Conservation (phyloP, 768 basidiomycete species). For the Lentinula guzmanii region DNA sequence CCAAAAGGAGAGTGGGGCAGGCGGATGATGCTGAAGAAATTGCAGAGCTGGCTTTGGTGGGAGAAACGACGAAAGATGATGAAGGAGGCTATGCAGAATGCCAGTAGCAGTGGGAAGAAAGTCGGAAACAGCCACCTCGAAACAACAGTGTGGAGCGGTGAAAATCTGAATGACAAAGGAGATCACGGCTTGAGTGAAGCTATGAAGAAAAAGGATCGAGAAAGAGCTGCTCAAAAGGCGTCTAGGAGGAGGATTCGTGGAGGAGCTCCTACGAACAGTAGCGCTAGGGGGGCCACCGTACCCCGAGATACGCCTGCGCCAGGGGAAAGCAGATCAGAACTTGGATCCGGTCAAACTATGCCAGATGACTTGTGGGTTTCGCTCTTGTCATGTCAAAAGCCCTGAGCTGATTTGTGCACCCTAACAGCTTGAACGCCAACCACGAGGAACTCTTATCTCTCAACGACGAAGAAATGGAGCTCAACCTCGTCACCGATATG, state of each 20-base stretch:
- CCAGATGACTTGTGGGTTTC: background rate
- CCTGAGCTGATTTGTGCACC: background rate
- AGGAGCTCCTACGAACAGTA: constrained; percentile 42
- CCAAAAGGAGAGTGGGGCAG: constrained; percentile 61
- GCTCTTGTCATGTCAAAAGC: background rate
- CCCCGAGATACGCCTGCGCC: constrained; percentile 3
- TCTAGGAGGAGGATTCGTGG: constrained; percentile 75
- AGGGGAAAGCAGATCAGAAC: background rate
- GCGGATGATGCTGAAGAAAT: constrained; percentile 73
- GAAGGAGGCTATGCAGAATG: constrained; percentile 13
- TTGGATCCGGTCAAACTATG: background rate
- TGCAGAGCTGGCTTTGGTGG: constrained; percentile 76
- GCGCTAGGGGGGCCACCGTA: background rate
- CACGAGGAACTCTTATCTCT: background rate
- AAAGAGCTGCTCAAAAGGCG: constrained; percentile 49
- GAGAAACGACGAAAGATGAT: constrained; percentile 40
- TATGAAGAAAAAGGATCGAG: constrained; percentile 69
- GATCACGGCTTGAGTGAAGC: constrained; percentile 58
- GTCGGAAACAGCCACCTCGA: background rate
- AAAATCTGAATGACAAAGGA: constrained; percentile 9
- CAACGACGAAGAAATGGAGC: constrained; percentile 9
- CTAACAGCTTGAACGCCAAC: background rate
- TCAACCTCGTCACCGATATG: constrained; percentile 20
- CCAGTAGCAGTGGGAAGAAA: constrained; percentile 11
- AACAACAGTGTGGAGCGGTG: constrained; percentile 17